A percentile compares a stretch with the other conserved stretches of the same genome.
Conservation (phyloP, 352 stramenopile species). For the Phytophthora chlamydospora region DNA sequence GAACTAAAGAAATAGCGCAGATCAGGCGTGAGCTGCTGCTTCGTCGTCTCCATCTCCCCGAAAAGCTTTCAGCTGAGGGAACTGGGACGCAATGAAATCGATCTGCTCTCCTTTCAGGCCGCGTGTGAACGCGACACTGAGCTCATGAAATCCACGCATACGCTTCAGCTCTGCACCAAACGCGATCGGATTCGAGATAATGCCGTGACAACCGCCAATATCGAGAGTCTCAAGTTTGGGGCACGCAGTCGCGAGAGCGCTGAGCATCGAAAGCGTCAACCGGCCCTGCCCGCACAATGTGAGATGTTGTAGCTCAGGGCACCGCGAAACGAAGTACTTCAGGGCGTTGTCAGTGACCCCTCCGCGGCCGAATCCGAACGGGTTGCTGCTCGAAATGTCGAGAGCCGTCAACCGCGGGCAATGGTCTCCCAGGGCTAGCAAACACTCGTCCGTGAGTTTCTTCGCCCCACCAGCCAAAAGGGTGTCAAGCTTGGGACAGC, state of each 20-base stretch:
- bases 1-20: slow-evolving; percentile 13
- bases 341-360: slow-evolving; percentile 57
- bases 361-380: slow-evolving; percentile 59
- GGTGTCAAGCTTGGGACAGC: slow-evolving; percentile 43
- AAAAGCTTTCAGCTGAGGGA: slow-evolving; percentile 60
- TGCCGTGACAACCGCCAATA: slow-evolving; percentile 63
- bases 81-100: slow-evolving; percentile 61
- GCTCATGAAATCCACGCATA: slow-evolving; percentile 52
- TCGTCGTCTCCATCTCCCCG: slow-evolving; percentile 51
- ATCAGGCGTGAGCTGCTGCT: slow-evolving; percentile 28
- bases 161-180: slow-evolving; percentile 48
- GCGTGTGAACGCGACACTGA: slow-evolving; percentile 65
- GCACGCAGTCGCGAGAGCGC: slow-evolving; percentile 45
- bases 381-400: slow-evolving; percentile 70
- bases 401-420: slow-evolving; percentile 48
- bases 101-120: slow-evolving; percentile 53
- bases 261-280: slow-evolving; percentile 48
- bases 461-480: slow-evolving; percentile 56
- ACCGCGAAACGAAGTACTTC: slow-evolving; percentile 50
- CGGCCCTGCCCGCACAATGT: slow-evolving; percentile 59
- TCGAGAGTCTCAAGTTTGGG: slow-evolving; percentile 54
- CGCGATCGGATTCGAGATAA: slow-evolving; percentile 56
- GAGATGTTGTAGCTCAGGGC: slow-evolving; percentile 45
- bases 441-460: slow-evolving; percentile 48
- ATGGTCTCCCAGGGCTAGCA: slow-evolving; percentile 48